These are phyloP conservation scores for Geranomyces variabilis DNA, from an alignment of 192 early-diverging fungal genomes.

Conservation along the genomic window DNA sequence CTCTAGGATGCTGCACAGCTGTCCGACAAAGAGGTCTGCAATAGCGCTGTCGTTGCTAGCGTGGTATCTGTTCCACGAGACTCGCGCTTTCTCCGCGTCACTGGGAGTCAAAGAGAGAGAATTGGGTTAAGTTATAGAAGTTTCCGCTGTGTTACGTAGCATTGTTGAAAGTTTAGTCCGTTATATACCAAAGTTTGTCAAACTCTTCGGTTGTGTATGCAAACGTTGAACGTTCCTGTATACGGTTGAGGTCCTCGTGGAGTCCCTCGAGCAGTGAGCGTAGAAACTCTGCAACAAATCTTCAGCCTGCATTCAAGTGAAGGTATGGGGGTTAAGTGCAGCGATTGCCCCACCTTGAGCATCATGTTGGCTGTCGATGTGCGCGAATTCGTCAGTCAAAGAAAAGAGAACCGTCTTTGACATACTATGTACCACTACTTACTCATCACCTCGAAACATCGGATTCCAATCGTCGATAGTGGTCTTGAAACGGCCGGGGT, in stretches of 20 bases:
- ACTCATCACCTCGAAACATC: conserved; percentile 79
- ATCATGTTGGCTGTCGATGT: conserved; percentile 47
- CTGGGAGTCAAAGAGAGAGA: conserved; percentile 35
- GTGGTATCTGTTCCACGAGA: conserved; percentile 53
- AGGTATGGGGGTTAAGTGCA: neutral
- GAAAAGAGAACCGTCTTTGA: neutral
- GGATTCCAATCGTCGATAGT: conserved; percentile 73
- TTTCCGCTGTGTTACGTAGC: neutral
- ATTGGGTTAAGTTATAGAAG: neutral
- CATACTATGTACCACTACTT: neutral
- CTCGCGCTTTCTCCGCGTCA: conserved; percentile 47
- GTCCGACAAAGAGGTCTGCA: conserved; percentile 61
- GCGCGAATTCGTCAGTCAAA: neutral
- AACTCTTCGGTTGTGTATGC: conserved; percentile 50
- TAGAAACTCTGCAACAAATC: conserved; percentile 52
- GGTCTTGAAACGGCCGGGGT: conserved; percentile 74
- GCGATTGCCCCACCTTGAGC: conserved; percentile 45
- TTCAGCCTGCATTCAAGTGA: too few species aligned
- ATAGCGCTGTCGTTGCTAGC: conserved; percentile 40
- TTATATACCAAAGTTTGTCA: conserved; percentile 21
- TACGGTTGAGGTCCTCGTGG: conserved; percentile 56
- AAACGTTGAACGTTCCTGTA: conserved; percentile 35
- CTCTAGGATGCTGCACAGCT: conserved; percentile 51
- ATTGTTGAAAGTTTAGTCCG: neutral
- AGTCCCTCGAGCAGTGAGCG: conserved; percentile 54